Conservation (phyloP, 768 basidiomycete genomes). For the Holtermanniella nyarrowii region DNA sequence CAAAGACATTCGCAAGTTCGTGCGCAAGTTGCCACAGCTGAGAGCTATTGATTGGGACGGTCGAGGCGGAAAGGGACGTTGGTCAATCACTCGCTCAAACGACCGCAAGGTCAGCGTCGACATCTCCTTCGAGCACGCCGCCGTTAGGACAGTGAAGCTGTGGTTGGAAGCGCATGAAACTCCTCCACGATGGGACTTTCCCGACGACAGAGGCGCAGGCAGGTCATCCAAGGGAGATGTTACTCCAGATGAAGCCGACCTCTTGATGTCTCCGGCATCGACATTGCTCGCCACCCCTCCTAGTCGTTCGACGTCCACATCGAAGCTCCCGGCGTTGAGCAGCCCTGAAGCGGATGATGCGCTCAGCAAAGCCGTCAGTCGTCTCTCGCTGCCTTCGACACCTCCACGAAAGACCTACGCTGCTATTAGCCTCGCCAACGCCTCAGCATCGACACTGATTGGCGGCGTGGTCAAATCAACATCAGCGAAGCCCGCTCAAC, state of each 20-base stretch:
- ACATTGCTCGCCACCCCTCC: not conserved
- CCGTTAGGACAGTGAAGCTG: not conserved
- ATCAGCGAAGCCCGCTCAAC: not conserved
- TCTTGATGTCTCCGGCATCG: not conserved
- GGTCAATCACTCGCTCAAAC: conserved; percentile 2
- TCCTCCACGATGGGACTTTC: not conserved
- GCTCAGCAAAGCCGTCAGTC: not conserved
- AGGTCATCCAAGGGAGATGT: too few relatives aligned
- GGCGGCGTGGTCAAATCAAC: too few relatives aligned
- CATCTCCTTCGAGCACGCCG: conserved; percentile 9
- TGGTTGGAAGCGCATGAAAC: conserved; percentile 5
- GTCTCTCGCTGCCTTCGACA: not conserved
- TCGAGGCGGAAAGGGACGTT: conserved; percentile 12
- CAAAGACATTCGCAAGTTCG: conserved; percentile 12
- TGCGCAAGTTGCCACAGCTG: conserved; percentile 8
- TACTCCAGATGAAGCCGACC: not conserved
- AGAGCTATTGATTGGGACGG: conserved; percentile 7
- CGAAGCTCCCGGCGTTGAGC: not conserved
- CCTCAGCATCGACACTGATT: not conserved
- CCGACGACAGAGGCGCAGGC: too few relatives aligned
- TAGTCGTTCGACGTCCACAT: not conserved
- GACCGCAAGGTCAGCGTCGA: not conserved
- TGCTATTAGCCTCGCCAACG: not conserved
- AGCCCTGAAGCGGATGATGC: too few relatives aligned
- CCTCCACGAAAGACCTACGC: not conserved